Percentiles rank a stretch among this genome's conserved stretches.
These are phyloP conservation scores for Psilocybe tampanensis DNA, from an alignment of 768 basidiomycete genomes.

Conservation along the genomic window DNA sequence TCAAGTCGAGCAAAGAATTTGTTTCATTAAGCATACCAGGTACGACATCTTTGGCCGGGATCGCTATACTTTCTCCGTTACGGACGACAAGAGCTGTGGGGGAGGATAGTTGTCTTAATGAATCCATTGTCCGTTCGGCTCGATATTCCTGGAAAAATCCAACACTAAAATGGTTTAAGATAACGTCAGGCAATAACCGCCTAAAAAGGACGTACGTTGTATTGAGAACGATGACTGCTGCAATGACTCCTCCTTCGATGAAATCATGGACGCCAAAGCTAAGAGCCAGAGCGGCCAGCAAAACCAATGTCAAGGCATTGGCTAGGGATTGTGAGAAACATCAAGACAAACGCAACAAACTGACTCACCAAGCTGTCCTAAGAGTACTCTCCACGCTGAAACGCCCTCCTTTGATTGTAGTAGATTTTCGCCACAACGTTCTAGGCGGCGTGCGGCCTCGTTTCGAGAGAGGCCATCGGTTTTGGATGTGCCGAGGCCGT, in stretches of 20 bases:
- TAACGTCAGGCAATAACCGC: not conserved
- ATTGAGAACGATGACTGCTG: conserved; percentile 46
- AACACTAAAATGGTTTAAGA: conserved; percentile 24
- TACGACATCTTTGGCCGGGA: conserved; percentile 46
- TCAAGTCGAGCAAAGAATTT: not conserved
- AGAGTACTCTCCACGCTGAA: conserved; percentile 34
- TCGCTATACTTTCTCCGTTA: conserved; percentile 38
- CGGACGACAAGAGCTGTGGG: conserved; percentile 49
- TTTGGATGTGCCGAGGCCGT: conserved; percentile 34
- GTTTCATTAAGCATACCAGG: conserved; percentile 26
- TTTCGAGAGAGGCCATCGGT: conserved; percentile 38
- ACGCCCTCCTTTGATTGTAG: conserved; percentile 35
- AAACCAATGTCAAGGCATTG: conserved; percentile 42
- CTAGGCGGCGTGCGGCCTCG: conserved; percentile 34
- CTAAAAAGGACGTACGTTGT: conserved; percentile 29
- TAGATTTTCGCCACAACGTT: conserved; percentile 34
- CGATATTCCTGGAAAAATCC: conserved; percentile 51
- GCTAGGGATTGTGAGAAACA: conserved; percentile 22
- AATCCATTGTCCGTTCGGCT: conserved; percentile 54
- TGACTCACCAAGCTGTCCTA: conserved; percentile 34
- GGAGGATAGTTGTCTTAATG: conserved; percentile 47
- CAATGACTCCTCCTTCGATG: conserved; percentile 53
- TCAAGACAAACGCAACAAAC: not conserved
- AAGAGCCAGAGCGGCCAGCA: conserved; percentile 45
- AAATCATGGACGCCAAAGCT: conserved; percentile 58